Percentiles rank a stretch among this genome's conserved stretches.
Evolutionary conservation across 176 grass and related monocot species (phyloP).

Genomic region (Rhynchospora breviuscula): DNA sequence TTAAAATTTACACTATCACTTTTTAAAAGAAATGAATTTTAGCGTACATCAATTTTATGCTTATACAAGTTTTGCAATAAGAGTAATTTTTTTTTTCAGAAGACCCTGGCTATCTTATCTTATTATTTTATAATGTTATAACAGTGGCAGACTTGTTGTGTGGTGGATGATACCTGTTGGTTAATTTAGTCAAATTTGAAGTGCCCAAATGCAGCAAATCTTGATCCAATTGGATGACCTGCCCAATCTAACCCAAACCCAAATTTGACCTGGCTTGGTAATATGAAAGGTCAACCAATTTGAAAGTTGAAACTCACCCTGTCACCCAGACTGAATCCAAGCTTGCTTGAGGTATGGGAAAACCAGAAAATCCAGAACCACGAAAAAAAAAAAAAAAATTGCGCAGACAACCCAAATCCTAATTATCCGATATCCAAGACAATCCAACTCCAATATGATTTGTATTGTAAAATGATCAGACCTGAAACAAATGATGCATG

Average conservation of each 20-base stretch:
- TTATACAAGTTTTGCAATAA: no score
- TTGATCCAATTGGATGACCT: background rate
- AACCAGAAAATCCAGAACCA: background rate
- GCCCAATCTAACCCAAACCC: background rate
- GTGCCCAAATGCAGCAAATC: no score
- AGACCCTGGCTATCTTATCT: no score
- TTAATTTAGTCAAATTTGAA: no score
- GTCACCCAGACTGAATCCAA: background rate
- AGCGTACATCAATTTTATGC: background rate
- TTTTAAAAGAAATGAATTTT: background rate
- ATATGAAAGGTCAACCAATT: background rate
- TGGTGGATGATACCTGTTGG: no score
- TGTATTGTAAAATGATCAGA: background rate
- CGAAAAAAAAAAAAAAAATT: background rate
- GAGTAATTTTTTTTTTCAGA: no score
- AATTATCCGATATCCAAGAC: background rate
- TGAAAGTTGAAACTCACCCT: background rate
- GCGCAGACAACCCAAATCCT: background rate
- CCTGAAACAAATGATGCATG: background rate
- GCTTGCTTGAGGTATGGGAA: background rate
- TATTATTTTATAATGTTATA: no score
- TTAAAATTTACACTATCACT: background rate
- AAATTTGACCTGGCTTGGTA: background rate
- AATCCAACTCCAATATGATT: background rate
- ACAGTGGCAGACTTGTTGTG: no score